Percentiles rank a stretch among this genome's conserved stretches.
These are phyloP conservation scores for Cladorrhinum samala DNA, from an alignment of 495 filamentous ascomycete genomes.

Conservation along the genomic window DNA sequence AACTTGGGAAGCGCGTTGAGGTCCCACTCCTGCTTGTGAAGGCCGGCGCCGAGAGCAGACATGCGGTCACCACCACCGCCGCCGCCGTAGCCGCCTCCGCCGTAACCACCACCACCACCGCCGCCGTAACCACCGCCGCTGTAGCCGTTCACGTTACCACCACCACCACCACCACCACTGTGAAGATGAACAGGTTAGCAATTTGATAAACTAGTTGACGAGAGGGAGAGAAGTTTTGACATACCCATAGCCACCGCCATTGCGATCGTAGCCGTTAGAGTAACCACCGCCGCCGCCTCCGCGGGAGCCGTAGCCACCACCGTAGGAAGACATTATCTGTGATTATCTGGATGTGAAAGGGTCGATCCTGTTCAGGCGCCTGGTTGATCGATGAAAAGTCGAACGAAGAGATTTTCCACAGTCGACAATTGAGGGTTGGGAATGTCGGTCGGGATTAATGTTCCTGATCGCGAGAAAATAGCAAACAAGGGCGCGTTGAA, in stretches of 20 bases:
- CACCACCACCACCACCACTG: conserved; percentile 22
- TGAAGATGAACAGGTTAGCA: conserved; percentile 15
- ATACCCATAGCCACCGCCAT: conserved; percentile 23
- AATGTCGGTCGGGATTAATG: no score
- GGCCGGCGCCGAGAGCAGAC: conserved; percentile 77
- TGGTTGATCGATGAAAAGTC: not conserved
- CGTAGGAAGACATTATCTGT: conserved; percentile 34
- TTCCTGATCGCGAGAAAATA: no score
- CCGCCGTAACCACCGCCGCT: conserved; percentile 31
- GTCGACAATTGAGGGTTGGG: not conserved
- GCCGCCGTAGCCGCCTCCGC: conserved; percentile 48
- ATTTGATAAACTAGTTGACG: conserved; percentile 13
- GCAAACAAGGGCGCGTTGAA: conserved; percentile 1
- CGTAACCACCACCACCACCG: conserved; percentile 47
- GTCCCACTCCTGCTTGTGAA: conserved; percentile 87
- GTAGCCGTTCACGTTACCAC: conserved; percentile 29
- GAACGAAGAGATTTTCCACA: not conserved
- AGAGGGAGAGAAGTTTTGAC: conserved; percentile 6
- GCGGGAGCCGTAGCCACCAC: conserved; percentile 57
- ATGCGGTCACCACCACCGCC: conserved; percentile 81
- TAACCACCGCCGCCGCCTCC: conserved; percentile 44
- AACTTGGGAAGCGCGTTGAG: conserved; percentile 80
- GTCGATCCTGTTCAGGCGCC: not conserved
- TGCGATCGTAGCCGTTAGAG: conserved; percentile 25
- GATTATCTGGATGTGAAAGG: conserved; percentile 48